Percentiles rank a stretch among this genome's conserved stretches.
These are phyloP conservation scores for Corylus heterophylla DNA, from an alignment of 306 rosid species.

Conservation along the genomic window DNA sequence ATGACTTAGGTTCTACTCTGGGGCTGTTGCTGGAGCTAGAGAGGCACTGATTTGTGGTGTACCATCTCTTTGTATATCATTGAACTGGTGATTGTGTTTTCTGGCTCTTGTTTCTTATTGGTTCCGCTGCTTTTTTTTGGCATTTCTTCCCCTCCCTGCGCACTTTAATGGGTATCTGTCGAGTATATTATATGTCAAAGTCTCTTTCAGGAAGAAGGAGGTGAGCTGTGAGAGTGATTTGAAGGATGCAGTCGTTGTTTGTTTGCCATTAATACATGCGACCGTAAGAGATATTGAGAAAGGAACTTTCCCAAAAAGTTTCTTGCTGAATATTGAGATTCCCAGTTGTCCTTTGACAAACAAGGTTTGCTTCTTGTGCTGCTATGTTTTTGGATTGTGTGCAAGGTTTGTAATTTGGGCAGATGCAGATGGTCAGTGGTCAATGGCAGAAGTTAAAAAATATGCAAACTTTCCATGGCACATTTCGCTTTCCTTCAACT, in stretches of 20 bases:
- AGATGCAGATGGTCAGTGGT: neutral
- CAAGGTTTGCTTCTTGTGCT: slow-evolving; percentile 42
- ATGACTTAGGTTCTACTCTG: slow-evolving; percentile 45
- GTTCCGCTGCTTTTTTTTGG: neutral
- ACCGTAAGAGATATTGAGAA: slow-evolving; percentile 42
- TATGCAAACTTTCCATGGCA: neutral
- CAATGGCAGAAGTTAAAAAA: neutral
- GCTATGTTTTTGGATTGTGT: neutral
- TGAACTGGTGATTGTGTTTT: slow-evolving; percentile 42
- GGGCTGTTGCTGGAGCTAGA: slow-evolving; percentile 61
- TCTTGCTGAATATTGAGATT: slow-evolving; percentile 52
- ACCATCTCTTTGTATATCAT: slow-evolving; percentile 51
- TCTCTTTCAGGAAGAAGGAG: slow-evolving; percentile 40
- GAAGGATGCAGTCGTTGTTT: slow-evolving; percentile 45
- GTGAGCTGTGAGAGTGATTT: slow-evolving; percentile 42
- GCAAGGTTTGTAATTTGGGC: neutral
- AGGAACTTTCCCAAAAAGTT: slow-evolving; percentile 48
- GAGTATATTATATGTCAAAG: neutral
- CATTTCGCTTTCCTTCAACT: neutral
- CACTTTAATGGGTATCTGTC: neutral
- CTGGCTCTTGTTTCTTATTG: neutral
- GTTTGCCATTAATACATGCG: slow-evolving; percentile 45
- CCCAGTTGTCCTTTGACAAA: slow-evolving; percentile 46
- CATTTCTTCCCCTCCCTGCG: neutral
- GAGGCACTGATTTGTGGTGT: slow-evolving; percentile 60